phyloP scores from a whole-genome alignment of 352 stramenopile species.

The Phytophthora litchii region DNA sequence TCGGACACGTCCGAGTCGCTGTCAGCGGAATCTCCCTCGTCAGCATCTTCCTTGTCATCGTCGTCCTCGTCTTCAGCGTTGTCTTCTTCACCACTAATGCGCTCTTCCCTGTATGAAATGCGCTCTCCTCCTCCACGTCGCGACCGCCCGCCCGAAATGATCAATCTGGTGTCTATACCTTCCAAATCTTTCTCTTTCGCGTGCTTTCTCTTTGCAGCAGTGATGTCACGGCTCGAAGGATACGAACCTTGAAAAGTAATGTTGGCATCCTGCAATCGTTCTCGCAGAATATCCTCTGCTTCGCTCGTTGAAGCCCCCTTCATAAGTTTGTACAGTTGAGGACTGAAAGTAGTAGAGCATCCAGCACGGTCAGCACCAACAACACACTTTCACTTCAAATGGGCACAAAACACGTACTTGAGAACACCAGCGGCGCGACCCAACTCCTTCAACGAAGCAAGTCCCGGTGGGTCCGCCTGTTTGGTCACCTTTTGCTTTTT shows the following conservation, averaged over 20 bases:
- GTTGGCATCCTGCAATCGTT: conserved; percentile 48
- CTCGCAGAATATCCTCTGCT: conserved; percentile 63
- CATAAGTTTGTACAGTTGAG: conserved; percentile 61
- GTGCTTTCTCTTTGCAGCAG: conserved; percentile 69
- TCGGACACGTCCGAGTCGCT: conserved; percentile 49
- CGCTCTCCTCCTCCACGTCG: conserved; percentile 30
- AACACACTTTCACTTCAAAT: neutral
- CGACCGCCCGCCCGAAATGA: conserved; percentile 54
- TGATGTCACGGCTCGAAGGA: conserved; percentile 69
- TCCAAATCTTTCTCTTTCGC: conserved; percentile 77
- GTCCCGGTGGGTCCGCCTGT: conserved; percentile 46
- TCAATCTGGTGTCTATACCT: conserved; percentile 82
- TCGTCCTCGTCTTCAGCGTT: conserved; percentile 23
- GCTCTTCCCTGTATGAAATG: conserved; percentile 42
- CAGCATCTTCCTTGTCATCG: conserved; percentile 22
- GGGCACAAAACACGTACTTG: conserved; percentile 46
- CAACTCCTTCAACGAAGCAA: conserved; percentile 72
- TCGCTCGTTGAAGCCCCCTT: conserved; percentile 52
- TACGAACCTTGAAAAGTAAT: conserved; percentile 67
- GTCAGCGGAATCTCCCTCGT: conserved; percentile 7
- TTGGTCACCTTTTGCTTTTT: conserved; percentile 40
- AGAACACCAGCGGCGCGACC: conserved; percentile 68
- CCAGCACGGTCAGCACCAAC: conserved; percentile 7
- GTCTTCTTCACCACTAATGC: conserved; percentile 52
- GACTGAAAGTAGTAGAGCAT: conserved; percentile 37